These are phyloP conservation scores for Yarrowia galli DNA, from an alignment of 1,139 yeast genomes.

Conservation along the genomic window DNA sequence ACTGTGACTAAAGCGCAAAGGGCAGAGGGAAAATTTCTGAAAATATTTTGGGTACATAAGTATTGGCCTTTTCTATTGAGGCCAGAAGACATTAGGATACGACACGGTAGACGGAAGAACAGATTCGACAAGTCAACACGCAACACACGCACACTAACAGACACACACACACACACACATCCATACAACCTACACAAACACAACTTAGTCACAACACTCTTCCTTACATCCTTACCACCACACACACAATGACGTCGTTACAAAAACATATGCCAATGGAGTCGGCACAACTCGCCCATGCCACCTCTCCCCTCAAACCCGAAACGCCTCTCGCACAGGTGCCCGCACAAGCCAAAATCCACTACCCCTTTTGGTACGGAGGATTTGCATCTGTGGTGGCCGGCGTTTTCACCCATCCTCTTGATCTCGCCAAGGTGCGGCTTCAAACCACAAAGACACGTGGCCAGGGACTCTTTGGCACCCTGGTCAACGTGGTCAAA, in stretches of 20 bases:
- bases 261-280: conserved; percentile 1
- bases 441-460: conserved; percentile 67
- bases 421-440: conserved; percentile 84
- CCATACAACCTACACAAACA: background rate
- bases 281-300: background rate
- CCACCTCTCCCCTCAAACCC: background rate
- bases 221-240: background rate
- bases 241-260: conserved; percentile 2
- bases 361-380: conserved; percentile 60
- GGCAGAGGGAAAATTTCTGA: conserved; percentile 9
- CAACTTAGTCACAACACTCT: background rate
- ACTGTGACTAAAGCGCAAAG: conserved; percentile 10
- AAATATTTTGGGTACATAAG: conserved; percentile 33
- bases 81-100: no score
- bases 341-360: conserved; percentile 14
- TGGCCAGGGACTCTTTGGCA: conserved; percentile 61
- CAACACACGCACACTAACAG: background rate
- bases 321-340: background rate
- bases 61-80: no score
- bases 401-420: conserved; percentile 63
- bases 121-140: background rate
- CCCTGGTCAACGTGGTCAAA: conserved; percentile 65
- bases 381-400: conserved; percentile 57
- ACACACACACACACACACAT: background rate
- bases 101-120: no score